These are phyloP conservation scores for Monosporascus sp. DNA, from an alignment of 2,329 filamentous ascomycete genomes.

Conservation along the genomic window DNA sequence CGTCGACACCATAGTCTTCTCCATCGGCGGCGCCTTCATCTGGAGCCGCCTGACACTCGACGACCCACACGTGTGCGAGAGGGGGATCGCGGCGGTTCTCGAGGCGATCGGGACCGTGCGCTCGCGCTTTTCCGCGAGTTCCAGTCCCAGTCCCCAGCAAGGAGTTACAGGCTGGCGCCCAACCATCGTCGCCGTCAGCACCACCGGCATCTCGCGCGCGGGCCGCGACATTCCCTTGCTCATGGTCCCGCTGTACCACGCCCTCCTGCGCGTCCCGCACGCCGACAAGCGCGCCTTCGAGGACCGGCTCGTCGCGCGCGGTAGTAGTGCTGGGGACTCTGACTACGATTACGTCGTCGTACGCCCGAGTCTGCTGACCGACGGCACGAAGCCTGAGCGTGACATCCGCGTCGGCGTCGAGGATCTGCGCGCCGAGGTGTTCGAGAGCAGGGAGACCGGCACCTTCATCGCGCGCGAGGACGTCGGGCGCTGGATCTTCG, in stretches of 20 bases:
- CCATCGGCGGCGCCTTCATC: constrained; percentile 38
- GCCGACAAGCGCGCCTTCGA: constrained; percentile 46
- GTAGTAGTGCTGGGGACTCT: constrained; percentile 16
- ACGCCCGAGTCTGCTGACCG: constrained; percentile 31
- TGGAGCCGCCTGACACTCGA: constrained; percentile 31
- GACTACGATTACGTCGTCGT: constrained; percentile 32
- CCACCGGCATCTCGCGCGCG: constrained; percentile 35
- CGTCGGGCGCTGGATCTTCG: constrained; percentile 41
- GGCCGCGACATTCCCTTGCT: constrained; percentile 39
- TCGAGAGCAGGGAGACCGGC: constrained; percentile 34
- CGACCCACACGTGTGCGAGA: constrained; percentile 44
- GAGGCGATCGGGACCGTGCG: constrained; percentile 29
- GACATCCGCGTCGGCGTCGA: constrained; percentile 35
- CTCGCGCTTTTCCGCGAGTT: not conserved
- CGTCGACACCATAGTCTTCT: constrained; percentile 42
- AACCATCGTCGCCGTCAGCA: constrained; percentile 33
- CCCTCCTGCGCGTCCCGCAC: constrained; percentile 37
- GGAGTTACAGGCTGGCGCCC: constrained; percentile 18
- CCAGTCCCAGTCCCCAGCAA: too few relatives aligned
- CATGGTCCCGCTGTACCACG: constrained; percentile 38
- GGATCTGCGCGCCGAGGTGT: constrained; percentile 22
- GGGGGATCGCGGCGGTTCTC: constrained; percentile 38
- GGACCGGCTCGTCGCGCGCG: constrained; percentile 2
- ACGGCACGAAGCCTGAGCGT: constrained; percentile 20
- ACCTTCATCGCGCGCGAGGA: constrained; percentile 44